Evolutionary conservation across 768 basidiomycete species (phyloP), one percentile per base, ranked within the genome.

Genomic region (Fistulinella prunicolor): DNA sequence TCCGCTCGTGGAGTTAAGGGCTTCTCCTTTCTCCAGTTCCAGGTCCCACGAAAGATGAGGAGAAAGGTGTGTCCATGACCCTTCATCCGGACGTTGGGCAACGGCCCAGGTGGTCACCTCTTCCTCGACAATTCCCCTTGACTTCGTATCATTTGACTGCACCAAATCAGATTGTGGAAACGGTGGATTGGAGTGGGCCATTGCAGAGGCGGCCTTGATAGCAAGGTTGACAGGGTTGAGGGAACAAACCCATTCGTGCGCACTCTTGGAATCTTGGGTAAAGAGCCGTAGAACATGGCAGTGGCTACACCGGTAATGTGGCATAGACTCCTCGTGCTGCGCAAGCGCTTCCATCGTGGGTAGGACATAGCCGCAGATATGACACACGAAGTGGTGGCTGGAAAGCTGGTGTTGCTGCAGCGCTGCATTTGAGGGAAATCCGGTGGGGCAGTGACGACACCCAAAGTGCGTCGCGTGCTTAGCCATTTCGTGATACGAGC

Each of bases 401-500:
- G 30, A 6, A 32, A 6, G 30, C 24, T 36, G 14, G 22, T 44
- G 43, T 23, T 24, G 5, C n/a, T 17, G 35, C 35, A 8, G 17
- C 35, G 17, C 17, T 17, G 17, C 17, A 3, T 10, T 12, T 14
- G 35, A 19, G 17, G 35, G 17, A 19, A 37, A 43, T 4, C 30
- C 4, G 14, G 10, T 17, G 23, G 38, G 19, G 17, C 28, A 42
- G 26, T 35, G 29, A 22, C 23, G 12, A 28, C 47, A 50, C 12
- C 22, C 42, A 20, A 58, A 46, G 4, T 13, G 5, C 16, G 0
- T 6, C 1, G 9, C 13, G 36, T 64, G 62, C 16, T 53, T 45
- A 4, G 46, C 38, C 1, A 9, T 8, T n/a, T 57, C 42, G 34
- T 66, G 63, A 1, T 42, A 10, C 19, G 28, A 28, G 16, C 49